A percentile compares a stretch with the other conserved stretches of the same genome.
Evolutionary conservation across 2,329 filamentous ascomycete species (phyloP).

Genomic region (Cadophora luteo-olivacea): DNA sequence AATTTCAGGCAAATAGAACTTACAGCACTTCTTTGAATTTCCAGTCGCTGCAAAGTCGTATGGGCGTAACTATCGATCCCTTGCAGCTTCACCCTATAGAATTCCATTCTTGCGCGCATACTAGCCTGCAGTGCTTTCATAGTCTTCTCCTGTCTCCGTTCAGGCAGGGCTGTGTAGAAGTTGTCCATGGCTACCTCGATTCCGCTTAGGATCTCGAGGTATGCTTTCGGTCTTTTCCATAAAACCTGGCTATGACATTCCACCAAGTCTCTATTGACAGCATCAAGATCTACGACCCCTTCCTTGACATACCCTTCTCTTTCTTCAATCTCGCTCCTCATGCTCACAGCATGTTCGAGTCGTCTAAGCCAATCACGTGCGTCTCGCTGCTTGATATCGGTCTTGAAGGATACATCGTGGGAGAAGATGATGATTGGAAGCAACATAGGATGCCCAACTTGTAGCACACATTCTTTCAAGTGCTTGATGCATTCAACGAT

Average conservation of each 20-base stretch:
- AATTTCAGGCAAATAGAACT: conserved; percentile 38
- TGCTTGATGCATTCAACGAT: conserved; percentile 58
- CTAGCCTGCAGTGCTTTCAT: conserved; percentile 57
- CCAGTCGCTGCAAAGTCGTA: conserved; percentile 64
- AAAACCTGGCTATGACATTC: conserved; percentile 69
- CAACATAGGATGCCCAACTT: conserved; percentile 65
- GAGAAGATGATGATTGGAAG: conserved; percentile 65
- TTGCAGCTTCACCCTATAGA: conserved; percentile 66
- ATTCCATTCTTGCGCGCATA: conserved; percentile 61
- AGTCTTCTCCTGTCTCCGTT: conserved; percentile 35
- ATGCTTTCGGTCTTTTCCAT: conserved; percentile 70
- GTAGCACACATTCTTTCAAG: conserved; percentile 56
- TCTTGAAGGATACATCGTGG: conserved; percentile 61
- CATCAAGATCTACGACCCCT: conserved; percentile 62
- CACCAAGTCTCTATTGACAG: conserved; percentile 66
- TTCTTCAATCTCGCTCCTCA: conserved; percentile 53
- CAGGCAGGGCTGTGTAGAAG: conserved; percentile 31
- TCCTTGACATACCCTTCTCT: conserved; percentile 57
- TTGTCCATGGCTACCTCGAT: conserved; percentile 51
- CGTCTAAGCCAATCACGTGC: conserved; percentile 66
- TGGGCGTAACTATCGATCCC: conserved; percentile 68
- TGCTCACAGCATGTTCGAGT: conserved; percentile 67
- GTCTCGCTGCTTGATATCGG: conserved; percentile 67
- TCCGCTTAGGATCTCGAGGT: conserved; percentile 58
- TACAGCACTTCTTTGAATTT: conserved; percentile 67